These are phyloP conservation scores for Ustilago shanxiensis DNA, from an alignment of 1,284 basidiomycete species.

Conservation along the genomic window DNA sequence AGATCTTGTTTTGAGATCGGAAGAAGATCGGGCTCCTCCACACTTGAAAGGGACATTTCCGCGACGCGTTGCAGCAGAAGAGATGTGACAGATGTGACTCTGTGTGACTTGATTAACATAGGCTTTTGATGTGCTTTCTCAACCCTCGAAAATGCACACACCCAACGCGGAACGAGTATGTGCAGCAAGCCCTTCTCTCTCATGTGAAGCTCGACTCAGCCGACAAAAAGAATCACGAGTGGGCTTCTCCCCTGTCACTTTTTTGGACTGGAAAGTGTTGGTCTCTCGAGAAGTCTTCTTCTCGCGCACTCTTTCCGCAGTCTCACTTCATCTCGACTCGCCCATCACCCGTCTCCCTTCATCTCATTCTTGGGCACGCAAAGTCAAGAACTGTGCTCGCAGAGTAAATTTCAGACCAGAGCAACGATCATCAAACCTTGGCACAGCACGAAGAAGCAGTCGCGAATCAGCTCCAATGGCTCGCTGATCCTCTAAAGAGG, in stretches of 20 bases:
- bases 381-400: no score
- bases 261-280: conserved; percentile 32
- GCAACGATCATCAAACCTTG: not conserved
- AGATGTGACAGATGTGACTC: not conserved
- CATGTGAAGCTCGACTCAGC: conserved; percentile 9
- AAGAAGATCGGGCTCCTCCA: not conserved
- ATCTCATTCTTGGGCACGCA: not conserved
- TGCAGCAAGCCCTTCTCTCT: not conserved
- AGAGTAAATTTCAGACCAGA: no score
- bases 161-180: not conserved
- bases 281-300: conserved; percentile 17
- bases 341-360: not conserved
- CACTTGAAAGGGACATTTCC: conserved; percentile 13
- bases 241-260: no score
- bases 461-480: not conserved
- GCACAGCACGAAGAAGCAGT: not conserved
- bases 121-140: conserved; percentile 7
- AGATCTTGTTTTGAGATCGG: not conserved
- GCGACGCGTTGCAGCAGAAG: conserved; percentile 23
- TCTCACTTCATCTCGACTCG: not conserved
- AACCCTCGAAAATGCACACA: not conserved
- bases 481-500: not conserved
- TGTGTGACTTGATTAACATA: conserved; percentile 5
- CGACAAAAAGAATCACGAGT: conserved; percentile 9
- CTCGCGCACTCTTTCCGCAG: conserved; percentile 5